Percentiles rank a stretch among this genome's conserved stretches.
These are phyloP conservation scores for Pseudodiploospora longispora DNA, from an alignment of 2,329 filamentous ascomycete species.

Conservation along the genomic window DNA sequence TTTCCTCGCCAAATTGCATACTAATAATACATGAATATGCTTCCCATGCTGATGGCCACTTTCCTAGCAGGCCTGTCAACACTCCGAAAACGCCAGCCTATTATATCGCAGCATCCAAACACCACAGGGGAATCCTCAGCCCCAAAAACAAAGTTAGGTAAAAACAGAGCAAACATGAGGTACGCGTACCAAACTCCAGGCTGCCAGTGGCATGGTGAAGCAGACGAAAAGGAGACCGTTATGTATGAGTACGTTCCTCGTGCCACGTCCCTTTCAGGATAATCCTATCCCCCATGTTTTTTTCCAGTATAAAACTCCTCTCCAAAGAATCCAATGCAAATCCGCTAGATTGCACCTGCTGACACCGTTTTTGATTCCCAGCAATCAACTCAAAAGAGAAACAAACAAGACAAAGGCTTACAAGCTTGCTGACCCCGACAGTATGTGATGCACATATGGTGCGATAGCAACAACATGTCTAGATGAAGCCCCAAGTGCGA, in stretches of 20 bases:
- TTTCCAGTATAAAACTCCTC: constrained; percentile 3
- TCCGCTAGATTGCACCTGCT: constrained; percentile 2
- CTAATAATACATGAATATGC: constrained; percentile 8
- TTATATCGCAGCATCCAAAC: constrained; percentile 3
- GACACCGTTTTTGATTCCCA: not conserved
- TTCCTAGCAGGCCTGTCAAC: not conserved
- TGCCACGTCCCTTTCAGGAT: constrained; percentile 3
- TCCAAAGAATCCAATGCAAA: not conserved
- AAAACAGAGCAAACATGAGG: constrained; percentile 5
- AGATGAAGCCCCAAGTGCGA: constrained; percentile 25
- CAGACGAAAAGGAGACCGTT: constrained; percentile 5
- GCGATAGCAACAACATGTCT: constrained; percentile 7
- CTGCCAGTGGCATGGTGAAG: constrained; percentile 7
- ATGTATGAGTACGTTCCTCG: not conserved
- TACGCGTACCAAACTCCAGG: constrained; percentile 10
- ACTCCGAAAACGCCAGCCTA: constrained; percentile 9
- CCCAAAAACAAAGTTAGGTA: not conserved
- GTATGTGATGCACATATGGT: too few species aligned
- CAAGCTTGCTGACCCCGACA: not conserved
- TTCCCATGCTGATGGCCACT: not conserved
- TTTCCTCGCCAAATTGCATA: not conserved
- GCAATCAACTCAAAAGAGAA: constrained; percentile 2
- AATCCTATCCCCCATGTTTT: constrained; percentile 2
- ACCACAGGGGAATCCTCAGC: constrained; percentile 1
- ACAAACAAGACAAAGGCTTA: constrained; percentile 3